Evolutionary conservation across 345 rosid species (phyloP), one percentile per base, ranked within the genome.

Genomic region (Gossypium rotundifolium): DNA sequence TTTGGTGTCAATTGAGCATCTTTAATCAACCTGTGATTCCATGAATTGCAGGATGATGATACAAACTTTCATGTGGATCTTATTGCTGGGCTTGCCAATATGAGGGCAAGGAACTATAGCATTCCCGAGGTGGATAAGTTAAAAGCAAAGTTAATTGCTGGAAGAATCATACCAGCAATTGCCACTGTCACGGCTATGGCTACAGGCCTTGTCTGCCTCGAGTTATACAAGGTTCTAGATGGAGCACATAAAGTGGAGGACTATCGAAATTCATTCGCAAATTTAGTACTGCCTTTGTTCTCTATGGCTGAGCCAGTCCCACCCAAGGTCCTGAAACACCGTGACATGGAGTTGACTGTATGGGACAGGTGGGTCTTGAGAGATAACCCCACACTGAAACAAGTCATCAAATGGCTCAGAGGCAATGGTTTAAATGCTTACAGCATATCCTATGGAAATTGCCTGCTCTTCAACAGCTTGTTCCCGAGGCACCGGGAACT

Each of bases 101-200:
- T 60, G 40, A 60, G 64, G 64, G 64, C 64, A 60, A 60, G 64
- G 38, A 60, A 60, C 64, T 93, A 93, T 80, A 80, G 90, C 79
- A 89, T 96, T 70, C 97, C 96, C 0, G 98, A 96, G 79, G 98
- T 96, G 2, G 98, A 96, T 85, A 96, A 96, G 81, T 90, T 96
- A 61, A 96, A 96, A 77, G 99, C 99, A 62, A 96, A 96, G 83
- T 91, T 96, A 76, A 96, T 96, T 18, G 99, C 99, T 1, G 99
- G 99, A 76, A 93, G 97, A 83, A 96, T 96, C 79, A 96, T 96
- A 63, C 99, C 98, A 3, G 98, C 99, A 3, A 96, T 96, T 48
- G 99, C 99, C n/a, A 96, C 99, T 10, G 85, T 97, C 66, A 96
- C 98, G 0, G 97, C 99, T 11, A 85, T 96, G 98, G 99, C 99